These are phyloP conservation scores for Globisporangium iwayamae DNA, from an alignment of 352 stramenopile genomes.

Conservation along the genomic window DNA sequence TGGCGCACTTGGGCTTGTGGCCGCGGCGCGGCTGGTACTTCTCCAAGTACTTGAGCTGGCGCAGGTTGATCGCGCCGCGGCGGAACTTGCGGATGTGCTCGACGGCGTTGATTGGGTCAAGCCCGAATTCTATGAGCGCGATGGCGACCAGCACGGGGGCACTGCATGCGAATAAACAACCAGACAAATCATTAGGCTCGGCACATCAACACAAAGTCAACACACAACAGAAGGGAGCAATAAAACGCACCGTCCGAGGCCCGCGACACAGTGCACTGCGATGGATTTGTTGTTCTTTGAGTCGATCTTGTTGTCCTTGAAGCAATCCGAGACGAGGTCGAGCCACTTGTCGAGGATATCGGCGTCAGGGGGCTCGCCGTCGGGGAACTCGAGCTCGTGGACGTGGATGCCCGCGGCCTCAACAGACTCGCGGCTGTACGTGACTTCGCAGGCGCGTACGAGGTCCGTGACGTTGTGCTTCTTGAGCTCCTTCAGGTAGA, in stretches of 20 bases:
- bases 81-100: slow-evolving; percentile 94
- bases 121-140: slow-evolving; percentile 95
- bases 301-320: slow-evolving; percentile 83
- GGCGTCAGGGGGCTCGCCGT: slow-evolving; percentile 91
- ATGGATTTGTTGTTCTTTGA: slow-evolving; percentile 87
- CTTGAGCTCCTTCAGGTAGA: slow-evolving; percentile 97
- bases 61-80: slow-evolving; percentile 96
- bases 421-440: slow-evolving; percentile 91
- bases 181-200: background rate
- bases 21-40: slow-evolving; percentile 87
- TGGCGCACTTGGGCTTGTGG: slow-evolving; percentile 75
- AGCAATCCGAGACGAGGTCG: slow-evolving; percentile 92
- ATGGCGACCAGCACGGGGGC: slow-evolving; percentile 97
- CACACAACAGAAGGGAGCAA: slow-evolving; percentile 1
- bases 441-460: slow-evolving; percentile 95
- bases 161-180: slow-evolving; percentile 24
- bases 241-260: slow-evolving; percentile 86
- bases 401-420: slow-evolving; percentile 90
- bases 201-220: background rate
- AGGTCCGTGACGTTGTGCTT: slow-evolving; percentile 95
- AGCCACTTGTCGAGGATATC: slow-evolving; percentile 95
- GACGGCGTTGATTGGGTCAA: slow-evolving; percentile 96
- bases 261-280: slow-evolving; percentile 97
- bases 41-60: slow-evolving; percentile 97
- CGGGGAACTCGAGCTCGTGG: slow-evolving; percentile 96